These are phyloP conservation scores for Aspergillus novoparasiticus DNA, from an alignment of 2,329 filamentous ascomycete genomes.

Conservation along the genomic window DNA sequence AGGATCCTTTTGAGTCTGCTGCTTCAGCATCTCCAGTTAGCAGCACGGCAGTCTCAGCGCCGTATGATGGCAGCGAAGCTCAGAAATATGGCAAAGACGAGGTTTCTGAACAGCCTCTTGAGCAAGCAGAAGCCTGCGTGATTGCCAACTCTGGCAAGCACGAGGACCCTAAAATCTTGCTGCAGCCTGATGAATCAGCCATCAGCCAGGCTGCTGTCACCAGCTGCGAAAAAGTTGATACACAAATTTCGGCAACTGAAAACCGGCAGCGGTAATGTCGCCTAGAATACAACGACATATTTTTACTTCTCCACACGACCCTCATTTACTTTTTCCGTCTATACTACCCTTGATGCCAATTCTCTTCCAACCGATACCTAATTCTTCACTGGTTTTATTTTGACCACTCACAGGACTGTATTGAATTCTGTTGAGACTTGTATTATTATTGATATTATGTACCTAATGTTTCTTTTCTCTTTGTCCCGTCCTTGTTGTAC, in stretches of 20 bases:
- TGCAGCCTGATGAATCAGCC: constrained; percentile 9
- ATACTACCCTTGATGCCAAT: background rate
- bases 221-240: background rate
- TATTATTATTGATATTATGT: constrained; percentile 21
- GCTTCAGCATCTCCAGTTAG: constrained; percentile 14
- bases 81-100: constrained; percentile 4
- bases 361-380: background rate
- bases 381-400: constrained; percentile 8
- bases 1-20: constrained; percentile 18
- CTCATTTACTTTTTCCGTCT: background rate
- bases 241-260: background rate
- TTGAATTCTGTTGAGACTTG: constrained; percentile 11
- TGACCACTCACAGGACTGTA: background rate
- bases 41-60: constrained; percentile 12
- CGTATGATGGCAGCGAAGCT: constrained; percentile 5
- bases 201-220: constrained; percentile 5
- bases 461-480: constrained; percentile 19
- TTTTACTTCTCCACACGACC: background rate
- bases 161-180: background rate
- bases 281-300: constrained; percentile 2
- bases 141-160: constrained; percentile 3
- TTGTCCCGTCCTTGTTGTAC: constrained; percentile 16
- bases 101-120: constrained; percentile 9
- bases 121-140: background rate
- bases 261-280: background rate